These are phyloP conservation scores for Pachysolen tannophilus DNA, from an alignment of 805 yeast genomes.

Conservation along the genomic window DNA sequence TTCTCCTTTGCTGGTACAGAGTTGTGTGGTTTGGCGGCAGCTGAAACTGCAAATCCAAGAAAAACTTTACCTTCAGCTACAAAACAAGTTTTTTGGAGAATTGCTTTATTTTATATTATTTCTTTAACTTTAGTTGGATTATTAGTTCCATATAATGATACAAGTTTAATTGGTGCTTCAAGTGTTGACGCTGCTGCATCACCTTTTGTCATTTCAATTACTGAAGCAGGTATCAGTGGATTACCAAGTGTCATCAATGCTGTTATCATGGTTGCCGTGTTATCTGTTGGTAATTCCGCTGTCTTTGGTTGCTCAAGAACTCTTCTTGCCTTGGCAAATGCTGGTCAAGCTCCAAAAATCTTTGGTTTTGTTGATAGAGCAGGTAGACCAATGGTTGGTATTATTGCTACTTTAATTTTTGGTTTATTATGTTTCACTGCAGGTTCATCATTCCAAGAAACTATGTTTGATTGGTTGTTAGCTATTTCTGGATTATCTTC, in stretches of 20 bases:
- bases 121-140: conserved; percentile 48
- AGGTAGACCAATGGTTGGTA: conserved; percentile 75
- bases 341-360: conserved; percentile 56
- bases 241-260: conserved; percentile 70
- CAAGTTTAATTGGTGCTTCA: conserved; percentile 38
- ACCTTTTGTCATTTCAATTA: conserved; percentile 69
- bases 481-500: conserved; percentile 75
- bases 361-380: conserved; percentile 64
- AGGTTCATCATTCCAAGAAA: conserved; percentile 47
- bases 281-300: conserved; percentile 73
- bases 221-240: conserved; percentile 51
- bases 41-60: conserved; percentile 56
- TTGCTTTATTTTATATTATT: conserved; percentile 47
- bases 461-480: conserved; percentile 66
- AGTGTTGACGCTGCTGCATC: conserved; percentile 53
- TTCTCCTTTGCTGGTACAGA: conserved; percentile 65
- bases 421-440: conserved; percentile 58
- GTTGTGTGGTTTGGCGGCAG: conserved; percentile 56
- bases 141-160: conserved; percentile 50
- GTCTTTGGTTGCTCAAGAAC: conserved; percentile 70
- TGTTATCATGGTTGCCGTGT: conserved; percentile 62
- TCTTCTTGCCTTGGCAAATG: conserved; percentile 58
- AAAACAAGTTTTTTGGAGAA: conserved; percentile 60
- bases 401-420: conserved; percentile 41
- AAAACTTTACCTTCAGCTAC: conserved; percentile 56